Base-by-base conservation (phyloP, 1,284 basidiomycete species). In the Ganoderma resinaceum region DNA sequence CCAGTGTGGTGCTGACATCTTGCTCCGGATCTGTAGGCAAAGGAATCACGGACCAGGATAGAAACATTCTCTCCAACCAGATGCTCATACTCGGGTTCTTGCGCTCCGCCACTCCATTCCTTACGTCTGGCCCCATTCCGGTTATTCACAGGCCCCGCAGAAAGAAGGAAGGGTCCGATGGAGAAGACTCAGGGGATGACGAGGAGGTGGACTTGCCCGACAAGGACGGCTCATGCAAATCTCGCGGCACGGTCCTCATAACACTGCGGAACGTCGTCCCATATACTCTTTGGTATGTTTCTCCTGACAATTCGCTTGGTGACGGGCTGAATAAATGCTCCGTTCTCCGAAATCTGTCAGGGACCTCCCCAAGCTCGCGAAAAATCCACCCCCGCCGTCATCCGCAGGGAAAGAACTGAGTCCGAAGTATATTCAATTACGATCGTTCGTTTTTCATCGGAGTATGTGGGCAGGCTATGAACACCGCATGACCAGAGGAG, bases 51-150 rank as follows among this genome's bases (percentile, higher is more conserved):
- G 96, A 99, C 78, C 95, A 97, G 81, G 92, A 96, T 75, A 89
- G 97, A 63, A 99, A 99, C 80, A 93, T 99, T 67, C 83, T 95
- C 16, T 91, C 93, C 12, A 99, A 99, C 80, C 97, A 99, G 78
- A 78, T 91, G 26, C 85, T 98, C n/a, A 82, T 99, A 23, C 85
- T 98, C 29, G 90, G 89, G 2, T 98, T 98, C 77, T 82, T 99
- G 61, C 86, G 90, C 20, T 94, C 93, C 12, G 93, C 90, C 14
- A 84, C 89, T 0, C 82, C 86, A 1, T 82, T 93, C 26, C 83
- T 99, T 9, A 85, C 84, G 7, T 76, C 78, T 3, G 95, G 95
- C 29, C 80, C 85, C 3, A 77, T 85, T 40, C 90, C 89, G n/a
- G 75, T 77, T 14, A 70, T 84, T 11, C 80, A 79, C 42, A 72